Percentiles rank a stretch among this genome's conserved stretches.
Evolutionary conservation across 2,329 filamentous ascomycete genomes (phyloP).

Genomic region (Botrytis aclada): DNA sequence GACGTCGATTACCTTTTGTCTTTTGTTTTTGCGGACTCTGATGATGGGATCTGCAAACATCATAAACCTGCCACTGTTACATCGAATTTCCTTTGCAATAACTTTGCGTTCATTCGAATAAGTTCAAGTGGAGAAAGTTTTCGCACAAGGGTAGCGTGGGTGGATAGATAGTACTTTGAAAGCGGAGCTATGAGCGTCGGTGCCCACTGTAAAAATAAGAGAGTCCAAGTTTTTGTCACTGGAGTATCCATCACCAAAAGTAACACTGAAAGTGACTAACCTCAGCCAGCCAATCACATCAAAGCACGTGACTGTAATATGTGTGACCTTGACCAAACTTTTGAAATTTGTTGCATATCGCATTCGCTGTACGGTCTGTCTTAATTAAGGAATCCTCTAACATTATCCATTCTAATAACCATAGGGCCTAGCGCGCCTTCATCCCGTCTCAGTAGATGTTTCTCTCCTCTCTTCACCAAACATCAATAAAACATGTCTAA

Average conservation of each 20-base stretch:
- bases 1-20: background rate
- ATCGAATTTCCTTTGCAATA: background rate
- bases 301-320: background rate
- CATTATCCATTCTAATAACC: background rate
- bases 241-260: background rate
- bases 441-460: background rate
- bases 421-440: background rate
- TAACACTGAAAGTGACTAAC: background rate
- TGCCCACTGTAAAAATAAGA: background rate
- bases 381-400: background rate
- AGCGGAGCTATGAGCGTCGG: background rate
- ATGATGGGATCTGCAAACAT: no score
- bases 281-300: background rate
- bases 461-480: background rate
- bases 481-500: background rate
- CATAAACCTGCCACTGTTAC: background rate
- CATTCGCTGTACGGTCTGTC: background rate
- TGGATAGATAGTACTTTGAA: background rate
- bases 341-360: background rate
- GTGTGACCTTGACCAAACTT: background rate
- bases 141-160: background rate
- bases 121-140: background rate
- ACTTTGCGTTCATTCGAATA: background rate
- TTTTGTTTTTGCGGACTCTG: background rate
- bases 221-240: background rate